Evolutionary conservation across 2,329 filamentous ascomycete genomes (phyloP), one percentile per base, ranked within the genome.

Genomic region (Gyromitra esculenta): DNA sequence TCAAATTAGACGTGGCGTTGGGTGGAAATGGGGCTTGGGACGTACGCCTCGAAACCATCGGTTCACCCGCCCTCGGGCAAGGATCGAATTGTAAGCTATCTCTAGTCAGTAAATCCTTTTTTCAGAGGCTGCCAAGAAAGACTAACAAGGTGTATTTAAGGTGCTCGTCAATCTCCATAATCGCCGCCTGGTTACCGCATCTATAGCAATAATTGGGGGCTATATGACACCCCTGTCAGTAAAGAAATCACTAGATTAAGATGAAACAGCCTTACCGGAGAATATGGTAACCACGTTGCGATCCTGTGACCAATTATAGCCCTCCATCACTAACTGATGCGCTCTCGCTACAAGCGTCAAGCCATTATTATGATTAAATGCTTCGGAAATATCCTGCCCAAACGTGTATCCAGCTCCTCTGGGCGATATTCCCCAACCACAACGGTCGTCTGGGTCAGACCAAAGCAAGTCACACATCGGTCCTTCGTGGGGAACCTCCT

Each of bases 151-250:
- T 98, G 86, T 98, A 99, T 87, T 99, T 98, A 83, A 99, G 87
- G 84, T 98, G 94, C 86, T 99, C 96, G 81, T 98, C 96, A 84
- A 99, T 99, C 86, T 98, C 96, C 96, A 99, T 99, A 84, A 99
- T 98, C n/a, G 96, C 96, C 73, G 96, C 96, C 85, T 98, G 96
- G 85, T 99, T 99, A 83, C 96, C 96, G 83, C 96, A 99, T 84
- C 96, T 90, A 88, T 99, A 98, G 87, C 95, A 99, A 88, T 99
- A 99, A 85, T 95, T 95, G 79, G 92, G 92, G 69, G 92, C 92
- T 90, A 82, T 59, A 56, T 64, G n/a, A 56, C 79, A 78, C 39
- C 43, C 8, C 50, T 50, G 65, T 79, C 41, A 79, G 57, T 31
- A 75, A 43, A n/a, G 62, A 45, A 45, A 45, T 21, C 43, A 31